Conservation (phyloP, 768 basidiomycete species). For the Lactifluus volemus region DNA sequence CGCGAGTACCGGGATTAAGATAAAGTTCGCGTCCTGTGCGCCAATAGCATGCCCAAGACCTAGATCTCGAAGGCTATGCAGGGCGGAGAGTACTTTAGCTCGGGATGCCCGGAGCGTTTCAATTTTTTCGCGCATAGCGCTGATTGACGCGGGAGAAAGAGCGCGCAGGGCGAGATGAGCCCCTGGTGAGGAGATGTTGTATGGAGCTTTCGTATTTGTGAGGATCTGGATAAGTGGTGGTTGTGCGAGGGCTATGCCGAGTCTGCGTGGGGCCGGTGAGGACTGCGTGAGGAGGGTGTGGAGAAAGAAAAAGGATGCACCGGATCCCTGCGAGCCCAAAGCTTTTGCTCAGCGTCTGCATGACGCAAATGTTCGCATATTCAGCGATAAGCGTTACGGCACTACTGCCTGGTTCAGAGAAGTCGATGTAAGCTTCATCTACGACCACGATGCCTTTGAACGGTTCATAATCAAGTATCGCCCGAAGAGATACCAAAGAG, state of each 20-base stretch:
- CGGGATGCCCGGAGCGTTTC: slow-evolving; percentile 52
- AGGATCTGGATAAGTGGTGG: slow-evolving; percentile 87
- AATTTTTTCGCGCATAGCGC: slow-evolving; percentile 58
- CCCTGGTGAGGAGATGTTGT: slow-evolving; percentile 90
- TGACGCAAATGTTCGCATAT: slow-evolving; percentile 86
- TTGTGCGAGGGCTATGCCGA: slow-evolving; percentile 86
- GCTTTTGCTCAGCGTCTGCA: slow-evolving; percentile 94
- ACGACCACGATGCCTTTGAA: slow-evolving; percentile 92
- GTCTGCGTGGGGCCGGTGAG: slow-evolving; percentile 33
- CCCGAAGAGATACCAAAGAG: slow-evolving; percentile 56
- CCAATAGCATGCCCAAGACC: slow-evolving; percentile 68
- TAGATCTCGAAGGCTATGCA: slow-evolving; percentile 39
- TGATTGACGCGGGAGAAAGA: slow-evolving; percentile 55
- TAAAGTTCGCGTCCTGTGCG: slow-evolving; percentile 83
- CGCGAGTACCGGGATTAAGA: slow-evolving; percentile 68
- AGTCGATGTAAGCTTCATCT: slow-evolving; percentile 98
- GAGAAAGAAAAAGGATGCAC: slow-evolving; percentile 34
- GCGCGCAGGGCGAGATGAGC: slow-evolving; percentile 76
- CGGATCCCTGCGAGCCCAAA: slow-evolving; percentile 94
- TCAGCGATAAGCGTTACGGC: slow-evolving; percentile 65
- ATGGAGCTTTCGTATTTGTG: slow-evolving; percentile 94
- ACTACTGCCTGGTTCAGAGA: slow-evolving; percentile 52
- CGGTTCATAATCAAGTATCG: slow-evolving; percentile 63
- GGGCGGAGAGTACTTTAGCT: slow-evolving; percentile 37
- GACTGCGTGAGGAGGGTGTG: not conserved